Evolutionary conservation across 1,284 basidiomycete species (phyloP), one percentile per base, ranked within the genome.

Genomic region (Sanghuangporus weigelae): DNA sequence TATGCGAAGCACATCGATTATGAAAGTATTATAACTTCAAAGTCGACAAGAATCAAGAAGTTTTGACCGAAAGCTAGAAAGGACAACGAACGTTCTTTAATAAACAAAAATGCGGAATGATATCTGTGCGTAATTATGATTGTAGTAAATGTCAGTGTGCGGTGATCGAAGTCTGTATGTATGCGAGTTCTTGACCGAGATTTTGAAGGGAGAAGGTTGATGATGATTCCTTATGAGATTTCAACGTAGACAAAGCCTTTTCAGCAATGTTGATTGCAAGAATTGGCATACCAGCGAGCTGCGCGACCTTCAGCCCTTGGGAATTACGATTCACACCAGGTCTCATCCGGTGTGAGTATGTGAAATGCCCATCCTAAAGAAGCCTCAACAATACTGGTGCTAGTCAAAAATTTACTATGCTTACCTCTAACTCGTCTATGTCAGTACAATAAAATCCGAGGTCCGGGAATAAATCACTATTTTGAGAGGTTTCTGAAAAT

Each of bases 291-390:
- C 93, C 93, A 7, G 94, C 95, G 14, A 98, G 74, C 60, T 88
- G 84, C 5, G 96, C 96, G 16, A 97, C 93, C 73, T 95, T 93
- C 46, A 99, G 78, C 0, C 95, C 96, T 71, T 98, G 95, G 62
- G 95, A 97, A 69, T 96, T 83, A 58, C 89, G 82, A 73, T 97
- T 98, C 60, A 98, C 85, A 0, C 96, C 96, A 3, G 87, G 85
- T 56, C 81, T 80, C 50, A 98, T 75, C 23, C 81, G 82, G 71
- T 98, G 95, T 3, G 91, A 89, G 72, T 96, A 99, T 0, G 89
- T 77, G 71, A 96, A 93, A 61, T 82, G 84, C 10, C 81, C 84
- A 68, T 89, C 84, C 90, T 90, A 66, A 8, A 57, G 39, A 31
- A 35, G 10, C 14, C n/a, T 48, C 54, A n/a, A 59, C 38, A n/a